A percentile compares a stretch with the other conserved stretches of the same genome.
These are phyloP conservation scores for Ophiostoma sp. DNA, from an alignment of 2,329 filamentous ascomycete genomes.

Conservation along the genomic window DNA sequence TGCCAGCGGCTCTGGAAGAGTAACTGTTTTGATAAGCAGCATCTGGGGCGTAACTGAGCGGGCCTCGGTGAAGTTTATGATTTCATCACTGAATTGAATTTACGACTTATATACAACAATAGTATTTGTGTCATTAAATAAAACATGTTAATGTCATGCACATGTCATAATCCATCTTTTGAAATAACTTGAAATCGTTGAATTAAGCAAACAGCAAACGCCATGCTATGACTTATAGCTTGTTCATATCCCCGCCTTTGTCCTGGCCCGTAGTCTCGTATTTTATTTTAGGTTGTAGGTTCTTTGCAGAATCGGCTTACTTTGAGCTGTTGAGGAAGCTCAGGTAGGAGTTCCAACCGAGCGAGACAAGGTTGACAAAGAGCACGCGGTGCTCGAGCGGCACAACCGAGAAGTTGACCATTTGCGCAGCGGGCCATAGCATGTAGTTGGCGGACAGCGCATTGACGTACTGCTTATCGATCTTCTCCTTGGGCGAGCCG, in stretches of 20 bases:
- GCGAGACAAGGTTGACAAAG: constrained; percentile 76
- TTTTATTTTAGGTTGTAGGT: not conserved
- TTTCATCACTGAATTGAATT: not conserved
- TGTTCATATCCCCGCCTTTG: not conserved
- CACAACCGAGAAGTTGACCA: constrained; percentile 80
- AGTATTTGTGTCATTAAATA: not conserved
- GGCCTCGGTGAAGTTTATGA: not conserved
- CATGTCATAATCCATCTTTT: not conserved
- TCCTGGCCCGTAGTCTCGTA: not conserved
- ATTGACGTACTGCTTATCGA: constrained; percentile 62
- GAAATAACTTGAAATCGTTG: not conserved
- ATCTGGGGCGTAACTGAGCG: not conserved
- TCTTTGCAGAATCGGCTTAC: constrained; percentile 6
- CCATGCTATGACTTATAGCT: not conserved
- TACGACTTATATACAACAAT: not conserved
- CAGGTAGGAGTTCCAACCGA: constrained; percentile 61
- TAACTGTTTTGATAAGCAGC: not conserved
- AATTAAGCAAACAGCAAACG: not conserved
- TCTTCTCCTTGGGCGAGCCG: constrained; percentile 54
- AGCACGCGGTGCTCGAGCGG: constrained; percentile 78
- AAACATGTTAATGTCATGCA: not conserved
- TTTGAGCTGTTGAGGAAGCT: constrained; percentile 53
- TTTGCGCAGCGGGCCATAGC: constrained; percentile 81
- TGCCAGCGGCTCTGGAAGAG: constrained; percentile 39
- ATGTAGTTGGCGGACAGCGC: constrained; percentile 80